Evolutionary conservation across 225 moss, liverwort and hornwort genomes (phyloP).

Genomic region (Physcomitrellopsis africana): DNA sequence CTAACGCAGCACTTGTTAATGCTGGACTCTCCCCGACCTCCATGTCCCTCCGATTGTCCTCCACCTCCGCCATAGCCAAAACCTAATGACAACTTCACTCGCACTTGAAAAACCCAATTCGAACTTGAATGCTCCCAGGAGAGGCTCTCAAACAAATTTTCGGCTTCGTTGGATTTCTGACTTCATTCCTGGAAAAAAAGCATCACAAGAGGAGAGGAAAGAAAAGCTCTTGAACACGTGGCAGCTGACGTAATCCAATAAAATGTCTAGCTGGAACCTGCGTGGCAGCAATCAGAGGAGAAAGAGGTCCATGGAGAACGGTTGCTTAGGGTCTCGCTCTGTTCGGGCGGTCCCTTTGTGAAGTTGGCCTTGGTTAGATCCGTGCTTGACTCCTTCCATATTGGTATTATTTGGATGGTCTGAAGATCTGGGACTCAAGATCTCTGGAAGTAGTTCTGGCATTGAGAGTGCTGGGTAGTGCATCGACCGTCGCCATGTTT

Average conservation of each 20-base stretch:
- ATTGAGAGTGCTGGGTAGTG: slow-evolving; percentile 10
- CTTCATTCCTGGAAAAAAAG: neutral
- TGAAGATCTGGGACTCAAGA: slow-evolving; percentile 12
- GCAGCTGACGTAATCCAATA: neutral
- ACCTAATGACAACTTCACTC: slow-evolving; percentile 24
- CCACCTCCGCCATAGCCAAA: slow-evolving; percentile 45
- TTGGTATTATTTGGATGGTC: slow-evolving; percentile 19
- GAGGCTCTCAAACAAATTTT: neutral
- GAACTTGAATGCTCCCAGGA: no score
- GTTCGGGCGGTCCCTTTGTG: neutral
- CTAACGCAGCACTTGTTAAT: neutral
- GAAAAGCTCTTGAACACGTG: neutral
- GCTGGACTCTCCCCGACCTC: slow-evolving; percentile 28
- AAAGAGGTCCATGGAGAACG: slow-evolving; percentile 14
- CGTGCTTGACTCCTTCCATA: slow-evolving; percentile 3
- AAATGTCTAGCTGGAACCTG: slow-evolving; percentile 32
- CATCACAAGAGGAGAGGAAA: neutral
- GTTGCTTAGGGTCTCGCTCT: slow-evolving; percentile 40
- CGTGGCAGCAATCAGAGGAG: neutral
- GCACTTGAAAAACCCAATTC: neutral
- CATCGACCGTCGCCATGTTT: slow-evolving; percentile 32
- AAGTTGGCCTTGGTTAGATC: slow-evolving; percentile 11
- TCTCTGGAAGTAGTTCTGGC: neutral
- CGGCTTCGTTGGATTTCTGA: neutral
- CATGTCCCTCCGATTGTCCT: slow-evolving; percentile 24